These are phyloP conservation scores for Tricholoma flavovirens DNA, from an alignment of 768 basidiomycete genomes.

Conservation along the genomic window DNA sequence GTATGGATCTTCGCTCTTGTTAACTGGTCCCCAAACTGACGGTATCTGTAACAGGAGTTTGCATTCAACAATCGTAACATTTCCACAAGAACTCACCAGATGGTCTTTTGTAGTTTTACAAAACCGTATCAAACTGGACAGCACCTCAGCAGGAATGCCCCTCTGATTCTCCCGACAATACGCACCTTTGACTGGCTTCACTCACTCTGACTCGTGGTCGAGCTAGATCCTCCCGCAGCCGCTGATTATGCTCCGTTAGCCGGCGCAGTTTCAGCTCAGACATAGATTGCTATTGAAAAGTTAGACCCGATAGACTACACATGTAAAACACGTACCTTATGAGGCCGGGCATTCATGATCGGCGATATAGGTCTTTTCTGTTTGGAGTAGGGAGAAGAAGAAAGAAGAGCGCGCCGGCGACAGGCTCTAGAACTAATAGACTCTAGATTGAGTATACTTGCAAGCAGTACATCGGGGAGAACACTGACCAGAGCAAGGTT, in stretches of 20 bases:
- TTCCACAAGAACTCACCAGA: conserved; percentile 49
- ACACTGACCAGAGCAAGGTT: conserved; percentile 11
- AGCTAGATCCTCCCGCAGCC: conserved; percentile 83
- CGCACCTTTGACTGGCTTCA: conserved; percentile 84
- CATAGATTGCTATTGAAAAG: conserved; percentile 71
- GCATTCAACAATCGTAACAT: background rate
- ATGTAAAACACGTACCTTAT: conserved; percentile 43
- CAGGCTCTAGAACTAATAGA: conserved; percentile 9
- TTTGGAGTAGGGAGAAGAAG: conserved; percentile 13
- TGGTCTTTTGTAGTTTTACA: conserved; percentile 93
- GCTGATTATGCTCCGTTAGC: conserved; percentile 89
- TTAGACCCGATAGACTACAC: conserved; percentile 1
- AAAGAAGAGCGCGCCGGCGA: conserved; percentile 15
- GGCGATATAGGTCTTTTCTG: conserved; percentile 16
- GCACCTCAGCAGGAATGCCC: conserved; percentile 1
- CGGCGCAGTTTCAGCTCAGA: conserved; percentile 94
- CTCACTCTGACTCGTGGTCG: conserved; percentile 88
- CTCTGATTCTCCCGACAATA: conserved; percentile 5
- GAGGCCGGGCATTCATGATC: conserved; percentile 68
- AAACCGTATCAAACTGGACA: conserved; percentile 78
- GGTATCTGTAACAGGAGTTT: conserved; percentile 52
- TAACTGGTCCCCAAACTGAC: conserved; percentile 90
- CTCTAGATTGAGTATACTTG: background rate
- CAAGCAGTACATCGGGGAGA: background rate
- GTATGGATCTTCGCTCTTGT: conserved; percentile 89